Percentiles rank a stretch among this genome's conserved stretches.
Evolutionary conservation across 768 basidiomycete genomes (phyloP).

Genomic region (Tricholomella constricta): DNA sequence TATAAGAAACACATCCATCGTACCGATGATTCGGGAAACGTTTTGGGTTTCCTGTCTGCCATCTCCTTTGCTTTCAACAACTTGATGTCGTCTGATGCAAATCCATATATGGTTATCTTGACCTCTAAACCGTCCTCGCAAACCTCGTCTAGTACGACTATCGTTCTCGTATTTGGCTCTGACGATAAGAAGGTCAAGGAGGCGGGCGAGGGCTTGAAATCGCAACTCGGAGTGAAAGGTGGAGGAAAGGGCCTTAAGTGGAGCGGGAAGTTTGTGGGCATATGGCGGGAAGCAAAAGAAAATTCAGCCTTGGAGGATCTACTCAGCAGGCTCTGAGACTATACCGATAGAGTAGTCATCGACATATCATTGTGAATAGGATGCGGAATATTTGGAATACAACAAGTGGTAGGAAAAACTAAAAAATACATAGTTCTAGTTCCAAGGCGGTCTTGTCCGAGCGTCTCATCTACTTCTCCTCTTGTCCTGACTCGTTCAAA

Average conservation of each 20-base stretch:
- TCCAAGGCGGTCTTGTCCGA: background rate
- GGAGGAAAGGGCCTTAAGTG: slow-evolving; percentile 77
- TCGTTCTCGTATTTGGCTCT: slow-evolving; percentile 62
- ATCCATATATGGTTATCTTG: slow-evolving; percentile 35
- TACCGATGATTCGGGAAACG: slow-evolving; percentile 59
- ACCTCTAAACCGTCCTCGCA: slow-evolving; percentile 67
- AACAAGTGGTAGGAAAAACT: background rate
- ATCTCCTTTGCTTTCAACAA: slow-evolving; percentile 51
- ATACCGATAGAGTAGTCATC: slow-evolving; percentile 5
- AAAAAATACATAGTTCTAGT: slow-evolving; percentile 4
- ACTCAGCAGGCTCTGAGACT: slow-evolving; percentile 29
- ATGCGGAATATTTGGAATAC: slow-evolving; percentile 6
- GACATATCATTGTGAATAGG: background rate
- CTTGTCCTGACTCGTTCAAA: slow-evolving; percentile 6
- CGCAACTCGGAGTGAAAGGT: slow-evolving; percentile 65
- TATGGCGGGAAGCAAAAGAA: slow-evolving; percentile 58
- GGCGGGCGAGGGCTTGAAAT: slow-evolving; percentile 57
- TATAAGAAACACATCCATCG: slow-evolving; percentile 58
- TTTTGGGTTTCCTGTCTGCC: slow-evolving; percentile 61
- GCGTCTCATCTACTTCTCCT: slow-evolving; percentile 4
- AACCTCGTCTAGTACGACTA: slow-evolving; percentile 46
- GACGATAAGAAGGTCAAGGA: slow-evolving; percentile 62
- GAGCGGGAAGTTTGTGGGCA: slow-evolving; percentile 73
- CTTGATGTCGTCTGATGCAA: slow-evolving; percentile 7
- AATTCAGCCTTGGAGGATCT: slow-evolving; percentile 39